Conservation (phyloP, 306 rosid genomes). For the Inga leiocalycina region DNA sequence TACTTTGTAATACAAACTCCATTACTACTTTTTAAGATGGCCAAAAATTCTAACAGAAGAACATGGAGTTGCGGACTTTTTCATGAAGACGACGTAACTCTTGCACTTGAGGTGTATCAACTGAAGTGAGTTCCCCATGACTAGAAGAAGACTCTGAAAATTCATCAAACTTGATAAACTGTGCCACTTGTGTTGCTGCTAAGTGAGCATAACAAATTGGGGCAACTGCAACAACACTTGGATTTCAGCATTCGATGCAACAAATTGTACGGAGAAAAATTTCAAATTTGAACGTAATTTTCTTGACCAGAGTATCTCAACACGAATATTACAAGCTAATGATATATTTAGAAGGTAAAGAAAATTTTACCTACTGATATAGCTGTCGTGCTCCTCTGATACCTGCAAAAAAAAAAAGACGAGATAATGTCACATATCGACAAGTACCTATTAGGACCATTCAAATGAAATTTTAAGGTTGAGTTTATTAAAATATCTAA, state of each 20-base stretch:
- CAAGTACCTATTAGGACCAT: not conserved
- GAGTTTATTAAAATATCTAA: not conserved
- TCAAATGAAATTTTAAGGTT: not conserved
- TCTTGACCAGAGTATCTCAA: not conserved
- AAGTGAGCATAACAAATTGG: conserved; percentile 46
- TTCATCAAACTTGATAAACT: conserved; percentile 44
- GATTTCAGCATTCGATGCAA: not conserved
- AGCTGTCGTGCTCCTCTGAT: conserved; percentile 50
- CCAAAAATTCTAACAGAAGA: conserved; percentile 38
- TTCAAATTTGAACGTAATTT: not conserved
- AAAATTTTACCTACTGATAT: conserved; percentile 42
- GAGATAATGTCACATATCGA: too few relatives aligned
- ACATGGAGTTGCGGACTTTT: conserved; percentile 32
- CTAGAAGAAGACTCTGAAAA: conserved; percentile 22
- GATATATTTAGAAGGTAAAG: not conserved
- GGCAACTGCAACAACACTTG: conserved; percentile 37
- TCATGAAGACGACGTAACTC: conserved; percentile 17
- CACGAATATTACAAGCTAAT: not conserved
- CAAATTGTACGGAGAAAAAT: not conserved
- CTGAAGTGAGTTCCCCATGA: conserved; percentile 19
- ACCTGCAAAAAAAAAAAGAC: conserved; percentile 20
- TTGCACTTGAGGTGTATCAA: not conserved
- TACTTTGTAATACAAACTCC: not conserved
- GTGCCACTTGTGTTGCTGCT: conserved; percentile 45
- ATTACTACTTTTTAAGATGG: not conserved